These are phyloP conservation scores for Sporisorium scitamineum DNA, from an alignment of 1,284 basidiomycete species.

Conservation along the genomic window DNA sequence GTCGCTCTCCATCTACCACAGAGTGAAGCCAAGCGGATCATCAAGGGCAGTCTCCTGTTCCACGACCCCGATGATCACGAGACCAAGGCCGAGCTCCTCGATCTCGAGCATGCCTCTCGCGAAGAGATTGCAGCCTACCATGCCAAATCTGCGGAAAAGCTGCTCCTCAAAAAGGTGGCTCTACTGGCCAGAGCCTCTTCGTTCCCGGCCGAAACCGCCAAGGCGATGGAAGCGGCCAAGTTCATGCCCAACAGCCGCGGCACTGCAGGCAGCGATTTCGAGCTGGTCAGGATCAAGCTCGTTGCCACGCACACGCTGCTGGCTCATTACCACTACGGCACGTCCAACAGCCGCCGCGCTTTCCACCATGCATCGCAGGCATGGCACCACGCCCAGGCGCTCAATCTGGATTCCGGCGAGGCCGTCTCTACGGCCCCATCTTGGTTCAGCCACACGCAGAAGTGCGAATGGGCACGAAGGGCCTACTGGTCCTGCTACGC, in stretches of 20 bases:
- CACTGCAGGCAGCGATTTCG: constrained; percentile 38
- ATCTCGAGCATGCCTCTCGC: constrained; percentile 46
- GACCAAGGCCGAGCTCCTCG: constrained; percentile 44
- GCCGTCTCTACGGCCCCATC: constrained; percentile 22
- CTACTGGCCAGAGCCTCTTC: constrained; percentile 38
- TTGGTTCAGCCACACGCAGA: constrained; percentile 56
- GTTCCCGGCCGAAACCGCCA: constrained; percentile 32
- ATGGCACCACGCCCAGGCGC: constrained; percentile 54
- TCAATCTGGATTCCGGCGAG: constrained; percentile 44
- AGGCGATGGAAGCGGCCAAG: constrained; percentile 32
- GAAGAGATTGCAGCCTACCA: constrained; percentile 58
- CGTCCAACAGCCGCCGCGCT: constrained; percentile 42
- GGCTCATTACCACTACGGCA: constrained; percentile 60
- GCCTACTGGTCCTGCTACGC: constrained; percentile 58
- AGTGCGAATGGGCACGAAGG: constrained; percentile 60
- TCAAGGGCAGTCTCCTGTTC: constrained; percentile 49
- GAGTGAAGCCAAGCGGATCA: constrained; percentile 51
- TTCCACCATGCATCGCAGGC: constrained; percentile 58
- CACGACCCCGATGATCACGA: constrained; percentile 45
- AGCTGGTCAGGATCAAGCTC: constrained; percentile 58
- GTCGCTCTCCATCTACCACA: constrained; percentile 56
- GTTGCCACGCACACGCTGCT: constrained; percentile 59
- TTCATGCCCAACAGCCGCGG: constrained; percentile 27
- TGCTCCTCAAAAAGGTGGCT: constrained; percentile 49
- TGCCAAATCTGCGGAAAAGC: constrained; percentile 55